A percentile compares a stretch with the other conserved stretches of the same genome.
Conservation (phyloP, 1,139 yeast species). For the Candida mesenterica region DNA sequence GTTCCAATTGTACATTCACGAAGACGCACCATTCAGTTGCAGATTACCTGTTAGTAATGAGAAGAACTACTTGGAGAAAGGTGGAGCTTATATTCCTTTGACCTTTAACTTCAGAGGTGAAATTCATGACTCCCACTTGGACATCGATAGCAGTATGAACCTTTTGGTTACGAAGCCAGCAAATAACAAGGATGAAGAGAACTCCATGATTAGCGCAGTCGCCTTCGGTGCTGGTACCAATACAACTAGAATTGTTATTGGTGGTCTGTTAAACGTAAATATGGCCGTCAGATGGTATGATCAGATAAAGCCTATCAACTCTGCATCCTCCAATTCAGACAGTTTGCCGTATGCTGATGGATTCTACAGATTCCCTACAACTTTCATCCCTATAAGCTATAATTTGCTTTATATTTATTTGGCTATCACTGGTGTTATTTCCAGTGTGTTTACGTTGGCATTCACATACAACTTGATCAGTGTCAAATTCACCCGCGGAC, state of each 20-base stretch:
- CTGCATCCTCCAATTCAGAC: conserved; percentile 10
- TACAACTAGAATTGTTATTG: conserved; percentile 63
- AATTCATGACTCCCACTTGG: conserved; percentile 67
- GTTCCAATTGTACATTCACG: conserved; percentile 73
- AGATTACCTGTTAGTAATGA: conserved; percentile 53
- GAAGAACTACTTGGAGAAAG: conserved; percentile 39
- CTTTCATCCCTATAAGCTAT: conserved; percentile 29
- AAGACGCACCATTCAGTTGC: conserved; percentile 75
- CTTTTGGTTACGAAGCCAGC: conserved; percentile 48
- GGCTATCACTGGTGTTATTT: conserved; percentile 22
- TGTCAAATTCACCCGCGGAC: conserved; percentile 11
- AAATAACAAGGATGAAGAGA: conserved; percentile 25
- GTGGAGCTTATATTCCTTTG: conserved; percentile 59
- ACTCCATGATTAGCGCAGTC: conserved; percentile 50
- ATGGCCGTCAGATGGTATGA: conserved; percentile 62
- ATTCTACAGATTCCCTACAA: conserved; percentile 39
- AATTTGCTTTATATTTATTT: conserved; percentile 23
- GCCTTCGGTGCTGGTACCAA: conserved; percentile 67
- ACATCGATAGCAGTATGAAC: conserved; percentile 60
- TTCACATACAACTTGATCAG: conserved; percentile 25
- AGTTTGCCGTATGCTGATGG: conserved; percentile 41
- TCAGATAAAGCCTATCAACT: conserved; percentile 22
- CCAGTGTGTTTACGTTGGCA: conserved; percentile 26
- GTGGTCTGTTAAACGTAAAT: conserved; percentile 57
- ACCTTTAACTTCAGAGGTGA: conserved; percentile 67